Conservation (phyloP, 345 rosid species). For the Anacardium occidentale region DNA sequence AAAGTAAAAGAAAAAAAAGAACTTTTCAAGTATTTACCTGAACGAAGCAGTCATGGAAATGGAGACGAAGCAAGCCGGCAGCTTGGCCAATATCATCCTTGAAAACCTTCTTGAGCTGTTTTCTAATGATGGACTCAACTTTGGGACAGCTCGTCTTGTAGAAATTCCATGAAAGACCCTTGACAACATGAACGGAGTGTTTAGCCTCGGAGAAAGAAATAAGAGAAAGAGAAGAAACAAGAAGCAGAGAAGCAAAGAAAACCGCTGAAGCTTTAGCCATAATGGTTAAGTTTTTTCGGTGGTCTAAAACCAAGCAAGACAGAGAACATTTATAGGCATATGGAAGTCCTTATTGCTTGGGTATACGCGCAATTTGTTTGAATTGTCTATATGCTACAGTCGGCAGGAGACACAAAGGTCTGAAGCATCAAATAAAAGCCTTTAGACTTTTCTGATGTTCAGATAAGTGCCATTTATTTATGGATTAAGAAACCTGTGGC, state of each 20-base stretch:
- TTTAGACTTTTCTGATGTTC: neutral
- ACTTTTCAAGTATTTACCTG: conserved; percentile 36
- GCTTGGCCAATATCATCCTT: conserved; percentile 74
- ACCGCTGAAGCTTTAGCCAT: conserved; percentile 14
- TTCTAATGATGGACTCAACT: conserved; percentile 51
- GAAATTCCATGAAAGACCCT: conserved; percentile 72
- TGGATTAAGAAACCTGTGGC: too few species aligned
- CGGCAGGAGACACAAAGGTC: neutral
- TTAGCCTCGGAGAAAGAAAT: conserved; percentile 22
- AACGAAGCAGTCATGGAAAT: conserved; percentile 95
- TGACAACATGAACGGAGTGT: conserved; percentile 31
- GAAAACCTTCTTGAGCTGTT: conserved; percentile 59
- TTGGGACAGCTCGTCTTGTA: conserved; percentile 64
- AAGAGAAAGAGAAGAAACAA: conserved; percentile 19
- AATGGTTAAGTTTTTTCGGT: neutral
- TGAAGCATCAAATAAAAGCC: neutral
- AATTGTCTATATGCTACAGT: neutral
- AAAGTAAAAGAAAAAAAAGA: too few species aligned
- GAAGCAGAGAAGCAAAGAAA: conserved; percentile 15
- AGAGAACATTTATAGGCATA: conserved; percentile 15
- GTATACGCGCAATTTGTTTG: too few species aligned
- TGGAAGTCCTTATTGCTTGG: neutral
- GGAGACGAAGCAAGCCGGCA: conserved; percentile 88
- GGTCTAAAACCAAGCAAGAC: neutral
- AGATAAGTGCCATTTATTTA: too few species aligned